Evolutionary conservation across 495 filamentous ascomycete genomes (phyloP), one percentile per base, ranked within the genome.

Genomic region (Schizothecium vesticola): DNA sequence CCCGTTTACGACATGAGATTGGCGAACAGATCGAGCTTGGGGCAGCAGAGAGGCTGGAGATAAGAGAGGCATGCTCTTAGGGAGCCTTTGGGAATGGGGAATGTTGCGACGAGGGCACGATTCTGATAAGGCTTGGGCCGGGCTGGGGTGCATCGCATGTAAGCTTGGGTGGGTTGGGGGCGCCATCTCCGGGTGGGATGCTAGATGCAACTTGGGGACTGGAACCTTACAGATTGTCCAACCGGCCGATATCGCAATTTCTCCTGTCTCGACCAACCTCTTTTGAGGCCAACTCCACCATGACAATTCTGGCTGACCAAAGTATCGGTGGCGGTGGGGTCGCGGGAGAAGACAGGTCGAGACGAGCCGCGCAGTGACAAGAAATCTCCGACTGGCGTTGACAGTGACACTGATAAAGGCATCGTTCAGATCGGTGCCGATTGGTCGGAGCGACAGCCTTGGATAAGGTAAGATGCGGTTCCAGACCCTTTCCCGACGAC

Each of bases 131-230:
- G 29, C 24, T 61, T 51, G 43, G 16, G 19, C 43, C 10, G 43
- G 43, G 43, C 58, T 59, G 58, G 55, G 62, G 24, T 43, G 56
- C 64, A 64, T 36, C 28, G 56, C 64, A 64, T 36, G 59, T 63
- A 36, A 71, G 66, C 66, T 69, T 69, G 66, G 66, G 66, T 67
- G 63, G 69, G 59, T 71, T 71, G 70, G 70, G 63, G 67, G 66
- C 31, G 56, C 26, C 57, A 65, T 61, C 62, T 68, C 69, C 69
- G 69, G 65, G 62, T 26, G 66, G 69, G 65, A 70, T 67, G 65
- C 12, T 6, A 12, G 56, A 62, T 51, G 43, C 16, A 19, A 51
- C 43, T n/a, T n/a, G n/a, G 43, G 33, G 33, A 43, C 10, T 43
- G 33, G 33, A 13, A 33, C 10, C 43, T 64, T 23, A 56, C 57